Percentiles rank a stretch among this genome's conserved stretches.
phyloP scores from a whole-genome alignment of 106 monocot species.

The Alisma plantagoaquatica region DNA sequence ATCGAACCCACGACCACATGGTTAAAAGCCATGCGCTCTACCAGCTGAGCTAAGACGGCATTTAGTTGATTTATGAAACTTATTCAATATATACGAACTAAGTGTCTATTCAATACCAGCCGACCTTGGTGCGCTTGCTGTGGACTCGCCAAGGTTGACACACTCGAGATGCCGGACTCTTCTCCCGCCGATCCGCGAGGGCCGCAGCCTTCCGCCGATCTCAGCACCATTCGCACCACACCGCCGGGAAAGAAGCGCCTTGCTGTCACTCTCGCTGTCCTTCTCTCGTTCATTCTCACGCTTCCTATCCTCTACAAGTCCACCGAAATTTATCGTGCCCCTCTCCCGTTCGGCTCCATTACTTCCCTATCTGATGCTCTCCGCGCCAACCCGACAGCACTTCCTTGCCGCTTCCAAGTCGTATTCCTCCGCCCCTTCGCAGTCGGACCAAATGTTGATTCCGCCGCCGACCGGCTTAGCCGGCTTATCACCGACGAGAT shows the following conservation, averaged over 20 bases:
- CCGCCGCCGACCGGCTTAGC: slow-evolving; percentile 8
- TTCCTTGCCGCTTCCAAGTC: slow-evolving; percentile 56
- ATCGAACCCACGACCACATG: too few relatives aligned
- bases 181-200: too few relatives aligned
- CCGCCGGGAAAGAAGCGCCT: slow-evolving; percentile 70
- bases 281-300: slow-evolving; percentile 63
- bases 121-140: background rate
- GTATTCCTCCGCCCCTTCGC: slow-evolving; percentile 32
- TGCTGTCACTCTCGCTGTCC: slow-evolving; percentile 58
- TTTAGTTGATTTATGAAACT: background rate
- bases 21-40: too few relatives aligned
- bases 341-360: slow-evolving; percentile 59
- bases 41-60: too few relatives aligned
- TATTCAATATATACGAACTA: background rate
- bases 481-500: slow-evolving; percentile 19
- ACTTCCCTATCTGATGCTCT: slow-evolving; percentile 33
- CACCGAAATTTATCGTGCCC: slow-evolving; percentile 75
- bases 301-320: slow-evolving; percentile 67
- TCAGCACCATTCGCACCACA: slow-evolving; percentile 15
- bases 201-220: background rate
- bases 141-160: background rate
- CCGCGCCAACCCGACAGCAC: slow-evolving; percentile 19
- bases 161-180: slow-evolving; percentile 1
- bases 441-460: background rate
- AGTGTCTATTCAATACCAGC: background rate